Evolutionary conservation across 257 asterid species (phyloP), one percentile per base, ranked within the genome.

Genomic region (Salvia splendens): DNA sequence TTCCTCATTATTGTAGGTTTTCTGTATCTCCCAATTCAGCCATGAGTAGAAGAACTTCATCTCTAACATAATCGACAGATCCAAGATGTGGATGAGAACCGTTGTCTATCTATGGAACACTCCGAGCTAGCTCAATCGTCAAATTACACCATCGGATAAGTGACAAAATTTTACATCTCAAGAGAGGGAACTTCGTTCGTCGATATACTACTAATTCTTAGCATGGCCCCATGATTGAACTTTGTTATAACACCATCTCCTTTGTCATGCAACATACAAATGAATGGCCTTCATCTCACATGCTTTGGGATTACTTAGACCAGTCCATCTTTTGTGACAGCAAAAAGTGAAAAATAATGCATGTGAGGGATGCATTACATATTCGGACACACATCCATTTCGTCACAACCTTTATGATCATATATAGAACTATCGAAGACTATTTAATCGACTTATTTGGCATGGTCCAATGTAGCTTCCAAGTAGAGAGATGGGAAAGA

Each of bases 401-500:
- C 6, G 30, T 24, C 30, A 24, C 30, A 24, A 24, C 30, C 30
- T 24, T 24, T 24, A 24, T 24, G 30, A 24, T 24, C 30, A 24
- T 24, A 24, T 24, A 24, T 24, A 24, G 30, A 24, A 24, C 30
- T 24, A 24, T 24, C 1, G 30, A 24, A 24, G 30, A 24, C 30
- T 24, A 24, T 24, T 24, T 24, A 24, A 24, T 24, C 30, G 30
- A 17, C 51, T 40, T 66, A 1, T 41, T 28, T 38, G 30, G 4
- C 33, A 72, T 72, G 66, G 71, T 64, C 77, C 68, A 38, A 49
- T 58, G 3, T 57, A 35, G 17, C 32, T 15, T 33, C 28, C 69
- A 43, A 42, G 24, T 69, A 47, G 52, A 72, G 76, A 35, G 71
- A 55, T 52, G 76, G 76, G 60, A 36, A 45, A 45, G 33, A 17